Percentiles rank a stretch among this genome's conserved stretches.
Evolutionary conservation across 2,329 filamentous ascomycete species (phyloP).

Genomic region (Colletotrichum theobromicola): DNA sequence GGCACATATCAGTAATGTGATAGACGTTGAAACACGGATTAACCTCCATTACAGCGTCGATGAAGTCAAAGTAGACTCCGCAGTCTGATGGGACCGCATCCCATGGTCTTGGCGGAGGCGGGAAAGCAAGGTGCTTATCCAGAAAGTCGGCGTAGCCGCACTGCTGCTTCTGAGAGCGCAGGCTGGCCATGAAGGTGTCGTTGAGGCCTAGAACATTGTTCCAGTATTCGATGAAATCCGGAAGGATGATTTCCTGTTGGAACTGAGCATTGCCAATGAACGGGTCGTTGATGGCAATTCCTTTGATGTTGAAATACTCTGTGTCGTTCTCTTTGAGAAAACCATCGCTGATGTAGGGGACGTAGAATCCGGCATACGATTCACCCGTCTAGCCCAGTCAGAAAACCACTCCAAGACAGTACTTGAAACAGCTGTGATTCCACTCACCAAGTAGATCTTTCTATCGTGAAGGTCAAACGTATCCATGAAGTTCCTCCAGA

Average conservation of each 20-base stretch:
- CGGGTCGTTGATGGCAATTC: constrained; percentile 77
- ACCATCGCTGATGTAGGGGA: constrained; percentile 74
- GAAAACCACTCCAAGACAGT: not conserved
- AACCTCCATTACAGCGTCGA: constrained; percentile 52
- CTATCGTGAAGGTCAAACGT: constrained; percentile 72
- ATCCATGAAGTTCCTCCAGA: constrained; percentile 79
- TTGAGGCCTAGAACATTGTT: constrained; percentile 67
- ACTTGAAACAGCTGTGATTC: not conserved
- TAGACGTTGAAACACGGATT: constrained; percentile 89
- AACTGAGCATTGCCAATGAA: constrained; percentile 59
- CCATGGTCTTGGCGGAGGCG: constrained; percentile 43
- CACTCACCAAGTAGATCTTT: constrained; percentile 66
- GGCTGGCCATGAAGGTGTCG: constrained; percentile 55
- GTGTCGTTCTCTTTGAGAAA: constrained; percentile 73
- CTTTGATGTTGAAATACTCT: constrained; percentile 70
- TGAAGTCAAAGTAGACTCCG: constrained; percentile 39
- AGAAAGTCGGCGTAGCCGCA: constrained; percentile 70
- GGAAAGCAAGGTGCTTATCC: constrained; percentile 69
- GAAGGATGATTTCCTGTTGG: constrained; percentile 51
- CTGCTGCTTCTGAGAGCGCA: constrained; percentile 56
- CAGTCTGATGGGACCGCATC: constrained; percentile 56
- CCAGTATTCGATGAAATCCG: constrained; percentile 67
- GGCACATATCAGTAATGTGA: constrained; percentile 75
- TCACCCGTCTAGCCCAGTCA: constrained; percentile 60
- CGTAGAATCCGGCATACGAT: constrained; percentile 69